phyloP scores from a whole-genome alignment of 1,284 basidiomycete genomes.

The Waitea zeae region DNA sequence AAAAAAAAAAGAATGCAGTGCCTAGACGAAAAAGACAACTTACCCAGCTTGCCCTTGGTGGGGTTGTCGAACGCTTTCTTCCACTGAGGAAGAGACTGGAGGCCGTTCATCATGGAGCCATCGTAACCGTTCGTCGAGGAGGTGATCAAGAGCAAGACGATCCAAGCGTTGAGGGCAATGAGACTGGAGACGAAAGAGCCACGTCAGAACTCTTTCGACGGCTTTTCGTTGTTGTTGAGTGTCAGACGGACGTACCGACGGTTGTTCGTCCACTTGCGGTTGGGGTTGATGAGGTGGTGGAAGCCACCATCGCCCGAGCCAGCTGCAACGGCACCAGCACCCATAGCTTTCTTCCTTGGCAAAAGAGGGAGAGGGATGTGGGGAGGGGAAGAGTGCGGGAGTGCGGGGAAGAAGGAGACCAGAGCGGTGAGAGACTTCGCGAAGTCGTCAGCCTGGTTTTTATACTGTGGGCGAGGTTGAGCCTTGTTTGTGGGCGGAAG shows the following conservation, averaged over 20 bases:
- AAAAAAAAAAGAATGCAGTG: no score
- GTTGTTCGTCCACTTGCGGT: constrained; percentile 57
- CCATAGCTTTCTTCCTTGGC: constrained; percentile 27
- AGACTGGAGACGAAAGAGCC: constrained; percentile 20
- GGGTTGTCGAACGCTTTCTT: constrained; percentile 36
- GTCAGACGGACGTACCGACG: constrained; percentile 32
- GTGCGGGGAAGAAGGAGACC: constrained; percentile 14
- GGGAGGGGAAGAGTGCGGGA: constrained; percentile 10
- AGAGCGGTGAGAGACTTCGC: no score
- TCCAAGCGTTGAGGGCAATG: constrained; percentile 48
- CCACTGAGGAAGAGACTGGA: constrained; percentile 52
- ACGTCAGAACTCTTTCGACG: not conserved
- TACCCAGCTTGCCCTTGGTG: constrained; percentile 36
- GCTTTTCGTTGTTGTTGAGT: no score
- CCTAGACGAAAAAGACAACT: no score
- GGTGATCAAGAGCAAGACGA: constrained; percentile 55
- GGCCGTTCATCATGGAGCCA: constrained; percentile 62
- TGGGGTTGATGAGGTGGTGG: constrained; percentile 42
- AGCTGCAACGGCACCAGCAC: constrained; percentile 23
- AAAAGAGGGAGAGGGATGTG: no score
- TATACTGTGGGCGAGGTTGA: no score
- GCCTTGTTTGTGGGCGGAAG: no score
- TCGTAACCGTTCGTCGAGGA: constrained; percentile 67
- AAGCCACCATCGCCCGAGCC: constrained; percentile 19
- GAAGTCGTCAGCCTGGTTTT: no score